Percentiles rank a stretch among this genome's conserved stretches.
phyloP scores from a whole-genome alignment of 108 stramenopile species.

The Fragilariopsis cylindrus region DNA sequence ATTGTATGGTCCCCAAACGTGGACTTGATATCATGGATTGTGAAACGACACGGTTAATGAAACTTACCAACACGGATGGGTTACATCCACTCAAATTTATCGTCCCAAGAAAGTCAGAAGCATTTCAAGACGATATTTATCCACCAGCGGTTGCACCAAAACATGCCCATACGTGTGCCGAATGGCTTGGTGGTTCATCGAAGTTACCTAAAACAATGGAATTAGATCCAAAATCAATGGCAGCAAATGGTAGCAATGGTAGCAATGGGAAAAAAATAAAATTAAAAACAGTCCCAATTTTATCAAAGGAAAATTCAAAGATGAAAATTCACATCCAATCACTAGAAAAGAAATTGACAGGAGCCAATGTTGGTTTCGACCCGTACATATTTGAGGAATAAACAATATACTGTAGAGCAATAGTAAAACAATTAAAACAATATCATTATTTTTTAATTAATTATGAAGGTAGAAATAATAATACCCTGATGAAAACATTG shows the following conservation, averaged over 20 bases:
- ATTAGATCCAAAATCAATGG: conserved; percentile 72
- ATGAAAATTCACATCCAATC: conserved; percentile 71
- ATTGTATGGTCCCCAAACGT: conserved; percentile 97
- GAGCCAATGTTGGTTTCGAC: conserved; percentile 49
- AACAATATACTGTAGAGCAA: background rate
- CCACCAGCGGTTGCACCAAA: conserved; percentile 81
- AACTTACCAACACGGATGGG: conserved; percentile 89
- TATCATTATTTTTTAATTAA: too few relatives aligned
- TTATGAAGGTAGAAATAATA: too few relatives aligned
- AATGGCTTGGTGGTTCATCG: conserved; percentile 91
- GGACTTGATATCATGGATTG: conserved; percentile 91
- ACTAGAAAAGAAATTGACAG: conserved; percentile 79
- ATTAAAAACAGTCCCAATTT: conserved; percentile 64
- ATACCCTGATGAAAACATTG: too few relatives aligned
- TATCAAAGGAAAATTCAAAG: conserved; percentile 73
- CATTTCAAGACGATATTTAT: conserved; percentile 98
- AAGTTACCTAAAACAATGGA: conserved; percentile 81
- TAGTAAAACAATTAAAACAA: too few relatives aligned
- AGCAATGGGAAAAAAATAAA: conserved; percentile 49
- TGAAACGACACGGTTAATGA: conserved; percentile 94
- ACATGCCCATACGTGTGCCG: conserved; percentile 90
- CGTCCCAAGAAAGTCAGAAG: conserved; percentile 97
- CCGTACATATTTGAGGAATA: conserved; percentile 16
- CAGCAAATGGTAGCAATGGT: conserved; percentile 15
- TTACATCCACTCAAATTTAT: conserved; percentile 92